These are phyloP conservation scores for Citrullus amarus DNA, from an alignment of 306 rosid genomes.

Conservation along the genomic window DNA sequence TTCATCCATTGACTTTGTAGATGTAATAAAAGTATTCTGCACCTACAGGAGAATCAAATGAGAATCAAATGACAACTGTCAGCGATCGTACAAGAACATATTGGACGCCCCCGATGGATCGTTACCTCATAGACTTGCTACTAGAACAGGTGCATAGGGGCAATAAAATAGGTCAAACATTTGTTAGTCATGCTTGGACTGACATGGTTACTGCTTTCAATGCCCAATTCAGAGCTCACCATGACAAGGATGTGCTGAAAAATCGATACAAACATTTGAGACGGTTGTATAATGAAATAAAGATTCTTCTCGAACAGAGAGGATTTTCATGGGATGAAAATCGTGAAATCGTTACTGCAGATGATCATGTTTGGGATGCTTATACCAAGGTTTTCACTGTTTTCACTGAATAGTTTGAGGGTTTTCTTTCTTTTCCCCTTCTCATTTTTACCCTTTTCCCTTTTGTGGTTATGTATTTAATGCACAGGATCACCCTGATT, in stretches of 20 bases:
- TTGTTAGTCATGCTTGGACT: conserved; percentile 61
- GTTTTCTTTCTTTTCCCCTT: neutral
- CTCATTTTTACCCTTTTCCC: conserved; percentile 2
- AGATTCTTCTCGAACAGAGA: conserved; percentile 39
- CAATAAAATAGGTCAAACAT: conserved; percentile 55
- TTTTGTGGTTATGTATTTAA: conserved; percentile 18
- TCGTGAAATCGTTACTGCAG: conserved; percentile 59
- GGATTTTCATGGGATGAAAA: conserved; percentile 66
- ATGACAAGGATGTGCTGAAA: conserved; percentile 66
- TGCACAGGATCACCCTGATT: conserved; percentile 58
- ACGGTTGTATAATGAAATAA: conserved; percentile 54
- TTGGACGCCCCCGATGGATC: conserved; percentile 81
- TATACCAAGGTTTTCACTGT: conserved; percentile 36
- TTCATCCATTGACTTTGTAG: neutral
- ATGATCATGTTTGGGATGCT: conserved; percentile 55
- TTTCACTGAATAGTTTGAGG: conserved; percentile 5
- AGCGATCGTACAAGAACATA: conserved; percentile 59
- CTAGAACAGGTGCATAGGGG: conserved; percentile 50
- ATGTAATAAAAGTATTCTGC: neutral
- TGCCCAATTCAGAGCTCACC: conserved; percentile 40
- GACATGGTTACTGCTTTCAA: conserved; percentile 50
- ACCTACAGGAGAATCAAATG: conserved; percentile 39
- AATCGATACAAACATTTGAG: conserved; percentile 57
- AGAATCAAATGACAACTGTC: conserved; percentile 18
- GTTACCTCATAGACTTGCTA: conserved; percentile 48